Base-by-base conservation (phyloP, 2,329 filamentous ascomycete species). In the Lachnellula occidentalis region DNA sequence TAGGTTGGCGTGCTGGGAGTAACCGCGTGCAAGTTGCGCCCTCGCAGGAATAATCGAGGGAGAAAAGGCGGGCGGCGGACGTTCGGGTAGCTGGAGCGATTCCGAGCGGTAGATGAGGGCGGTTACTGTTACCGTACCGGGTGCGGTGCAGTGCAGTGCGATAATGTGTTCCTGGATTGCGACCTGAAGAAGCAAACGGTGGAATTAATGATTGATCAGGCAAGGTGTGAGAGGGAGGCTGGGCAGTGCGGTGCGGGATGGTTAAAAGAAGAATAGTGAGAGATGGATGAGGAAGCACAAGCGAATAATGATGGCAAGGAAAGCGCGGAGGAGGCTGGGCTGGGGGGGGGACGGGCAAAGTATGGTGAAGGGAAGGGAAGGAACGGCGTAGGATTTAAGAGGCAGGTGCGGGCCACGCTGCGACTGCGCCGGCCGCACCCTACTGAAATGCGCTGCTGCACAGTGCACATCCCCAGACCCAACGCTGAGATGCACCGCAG, bases 171-270 rank as follows among this genome's bases (percentile, higher is more conserved):
- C n/a, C 39, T 45, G 27, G 41, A 34, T 45, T 43, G 34, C 41
- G 50, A 17, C n/a, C 21, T 41, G 14, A 39, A 22, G 46, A 27
- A 50, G 48, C 46, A 31, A 45, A 24, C 19, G 37, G 41, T 27
- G 43, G 50, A 46, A 63, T 68, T 66, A 68, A 65, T 58, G 55
- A 66, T 66, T 66, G 64, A 67, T 68, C 65, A 62, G 64, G 62
- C 58, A 66, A 67, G 63, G 64, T 65, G 55, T 27, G 42, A 37
- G 36, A 45, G 42, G 34, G 50, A 27, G 48, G 56, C 47, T 43
- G 14, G 39, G 42, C 56, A 60, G 59, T 58, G 61, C 55, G 54
- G 54, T 58, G 58, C 61, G 62, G 62, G 62, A 64, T 63, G 64
- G 56, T 60, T 67, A 63, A 64, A 66, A 66, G 59, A 58, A 66